Evolutionary conservation across 1,139 yeast species (phyloP).

Genomic region (Suhomyces choctaworum): DNA sequence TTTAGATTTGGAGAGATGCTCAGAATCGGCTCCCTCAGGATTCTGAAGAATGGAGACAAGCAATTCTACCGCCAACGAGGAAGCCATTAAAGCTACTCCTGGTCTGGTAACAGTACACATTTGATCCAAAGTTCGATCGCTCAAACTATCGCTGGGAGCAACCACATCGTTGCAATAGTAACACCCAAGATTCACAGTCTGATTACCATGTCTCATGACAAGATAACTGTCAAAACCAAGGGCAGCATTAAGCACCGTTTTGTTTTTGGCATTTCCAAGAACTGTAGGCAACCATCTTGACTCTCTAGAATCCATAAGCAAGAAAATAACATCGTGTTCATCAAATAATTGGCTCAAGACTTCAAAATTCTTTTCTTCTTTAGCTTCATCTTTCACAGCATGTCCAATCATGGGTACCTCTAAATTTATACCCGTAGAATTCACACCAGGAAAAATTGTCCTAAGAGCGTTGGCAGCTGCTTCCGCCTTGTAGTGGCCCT

Average conservation of each 20-base stretch:
- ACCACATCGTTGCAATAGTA: slow-evolving; percentile 95
- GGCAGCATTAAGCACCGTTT: slow-evolving; percentile 86
- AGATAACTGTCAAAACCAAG: slow-evolving; percentile 90
- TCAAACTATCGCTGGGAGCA: slow-evolving; percentile 84
- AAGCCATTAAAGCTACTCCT: slow-evolving; percentile 87
- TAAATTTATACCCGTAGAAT: slow-evolving; percentile 58
- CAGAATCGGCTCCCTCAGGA: slow-evolving; percentile 50
- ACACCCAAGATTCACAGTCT: slow-evolving; percentile 65
- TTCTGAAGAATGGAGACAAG: slow-evolving; percentile 75
- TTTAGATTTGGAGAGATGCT: slow-evolving; percentile 37
- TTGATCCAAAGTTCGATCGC: slow-evolving; percentile 88
- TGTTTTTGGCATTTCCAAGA: slow-evolving; percentile 62
- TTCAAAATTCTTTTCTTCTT: slow-evolving; percentile 53
- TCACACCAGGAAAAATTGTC: slow-evolving; percentile 75
- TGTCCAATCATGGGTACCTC: slow-evolving; percentile 98
- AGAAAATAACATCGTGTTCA: slow-evolving; percentile 71
- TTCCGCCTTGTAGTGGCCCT: slow-evolving; percentile 69
- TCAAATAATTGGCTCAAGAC: slow-evolving; percentile 54
- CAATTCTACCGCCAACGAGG: slow-evolving; percentile 84
- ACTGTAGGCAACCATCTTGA: slow-evolving; percentile 96
- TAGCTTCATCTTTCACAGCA: slow-evolving; percentile 57
- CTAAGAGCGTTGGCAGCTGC: slow-evolving; percentile 74
- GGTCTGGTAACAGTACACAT: slow-evolving; percentile 99
- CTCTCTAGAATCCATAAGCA: slow-evolving; percentile 92
- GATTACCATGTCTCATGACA: slow-evolving; percentile 87